Percentiles rank a stretch among this genome's conserved stretches.
phyloP scores from a whole-genome alignment of 345 rosid species.

The Linum trigynum region DNA sequence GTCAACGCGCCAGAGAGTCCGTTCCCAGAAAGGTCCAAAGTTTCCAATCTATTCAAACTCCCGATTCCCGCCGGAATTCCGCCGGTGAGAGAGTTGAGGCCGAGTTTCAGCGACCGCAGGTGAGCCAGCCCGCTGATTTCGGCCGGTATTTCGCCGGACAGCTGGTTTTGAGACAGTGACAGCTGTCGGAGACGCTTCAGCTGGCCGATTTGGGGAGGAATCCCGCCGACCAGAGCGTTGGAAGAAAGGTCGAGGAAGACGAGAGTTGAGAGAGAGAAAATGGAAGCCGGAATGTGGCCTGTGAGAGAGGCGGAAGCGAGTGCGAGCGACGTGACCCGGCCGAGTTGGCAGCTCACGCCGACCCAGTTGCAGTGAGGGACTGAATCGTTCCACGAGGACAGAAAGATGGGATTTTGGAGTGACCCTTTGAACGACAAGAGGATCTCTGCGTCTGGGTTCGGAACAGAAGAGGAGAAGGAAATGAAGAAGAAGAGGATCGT shows the following conservation, averaged over 20 bases:
- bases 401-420: slow-evolving; percentile 31
- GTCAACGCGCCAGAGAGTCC: slow-evolving; percentile 44
- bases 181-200: slow-evolving; percentile 28
- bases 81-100: slow-evolving; percentile 40
- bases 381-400: slow-evolving; percentile 56
- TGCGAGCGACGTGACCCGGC: slow-evolving; percentile 38
- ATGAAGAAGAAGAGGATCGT: slow-evolving; percentile 13
- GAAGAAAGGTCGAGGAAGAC: slow-evolving; percentile 47
- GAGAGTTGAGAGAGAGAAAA: slow-evolving; percentile 47
- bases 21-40: slow-evolving; percentile 56
- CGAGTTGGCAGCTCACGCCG: slow-evolving; percentile 54
- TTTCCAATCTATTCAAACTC: slow-evolving; percentile 14
- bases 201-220: slow-evolving; percentile 25
- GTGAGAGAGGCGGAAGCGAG: slow-evolving; percentile 33
- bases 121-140: slow-evolving; percentile 30
- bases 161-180: slow-evolving; percentile 26
- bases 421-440: slow-evolving; percentile 42
- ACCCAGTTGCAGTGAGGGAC: slow-evolving; percentile 50
- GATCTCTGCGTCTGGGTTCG: slow-evolving; percentile 26
- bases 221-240: slow-evolving; percentile 38
- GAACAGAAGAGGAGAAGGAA: slow-evolving; percentile 10
- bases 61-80: slow-evolving; percentile 50
- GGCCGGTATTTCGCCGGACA: slow-evolving; percentile 39
- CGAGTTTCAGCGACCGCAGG: slow-evolving; percentile 39
- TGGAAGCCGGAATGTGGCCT: slow-evolving; percentile 38